These are phyloP conservation scores for Candida mattraensis DNA, from an alignment of 805 yeast species.

Conservation along the genomic window DNA sequence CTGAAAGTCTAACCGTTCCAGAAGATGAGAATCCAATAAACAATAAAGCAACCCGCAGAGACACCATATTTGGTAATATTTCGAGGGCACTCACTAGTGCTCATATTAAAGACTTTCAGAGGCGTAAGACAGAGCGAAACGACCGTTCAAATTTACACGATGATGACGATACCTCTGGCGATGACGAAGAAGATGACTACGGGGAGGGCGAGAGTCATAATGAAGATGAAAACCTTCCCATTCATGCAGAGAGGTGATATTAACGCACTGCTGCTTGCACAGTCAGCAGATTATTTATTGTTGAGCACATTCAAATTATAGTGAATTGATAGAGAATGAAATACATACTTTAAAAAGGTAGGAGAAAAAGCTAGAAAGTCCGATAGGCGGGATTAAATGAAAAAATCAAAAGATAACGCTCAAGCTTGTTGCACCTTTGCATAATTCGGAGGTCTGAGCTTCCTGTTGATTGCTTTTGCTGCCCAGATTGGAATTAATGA, in stretches of 20 bases:
- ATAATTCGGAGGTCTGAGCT: constrained; percentile 88
- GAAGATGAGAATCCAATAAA: not conserved
- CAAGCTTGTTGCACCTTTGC: constrained; percentile 90
- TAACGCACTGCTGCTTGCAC: no score
- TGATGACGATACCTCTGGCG: constrained; percentile 20
- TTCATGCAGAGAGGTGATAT: no score
- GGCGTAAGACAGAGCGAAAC: constrained; percentile 42
- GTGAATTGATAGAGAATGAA: not conserved
- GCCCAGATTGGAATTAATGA: constrained; percentile 91
- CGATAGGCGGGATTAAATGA: constrained; percentile 2
- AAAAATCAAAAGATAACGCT: constrained; percentile 1
- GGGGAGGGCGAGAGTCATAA: constrained; percentile 31
- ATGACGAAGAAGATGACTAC: constrained; percentile 28
- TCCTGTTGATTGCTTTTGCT: constrained; percentile 70
- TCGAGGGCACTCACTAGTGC: constrained; percentile 66
- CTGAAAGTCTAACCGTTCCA: not conserved
- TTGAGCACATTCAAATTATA: no score
- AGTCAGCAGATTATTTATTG: no score
- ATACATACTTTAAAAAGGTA: not conserved
- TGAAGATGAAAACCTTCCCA: no score
- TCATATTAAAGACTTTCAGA: constrained; percentile 83
- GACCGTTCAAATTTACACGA: constrained; percentile 33
- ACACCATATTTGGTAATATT: constrained; percentile 41
- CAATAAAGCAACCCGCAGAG: constrained; percentile 4
- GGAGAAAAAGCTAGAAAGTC: constrained; percentile 1